Base-by-base conservation (phyloP, 164 flowering plant genomes). In the Paratinospora sagittata region DNA sequence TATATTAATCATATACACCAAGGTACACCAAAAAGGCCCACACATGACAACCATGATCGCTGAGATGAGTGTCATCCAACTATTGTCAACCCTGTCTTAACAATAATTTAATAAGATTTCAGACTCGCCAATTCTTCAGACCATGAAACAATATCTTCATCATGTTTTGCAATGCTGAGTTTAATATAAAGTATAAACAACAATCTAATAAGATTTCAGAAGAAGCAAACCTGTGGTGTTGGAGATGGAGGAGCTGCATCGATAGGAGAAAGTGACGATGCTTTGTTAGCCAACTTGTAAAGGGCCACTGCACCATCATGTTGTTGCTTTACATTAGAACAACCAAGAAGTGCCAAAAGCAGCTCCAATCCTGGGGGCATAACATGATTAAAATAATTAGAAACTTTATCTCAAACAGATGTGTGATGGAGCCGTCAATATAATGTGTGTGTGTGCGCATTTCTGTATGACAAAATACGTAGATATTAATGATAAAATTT, bases 231-330 rank as follows among this genome's bases (percentile, higher is more conserved):
- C 96, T 91, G 95, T 52, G 93, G 93, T 43, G 86, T 87, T 19
- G 98, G 99, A 74, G 97, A 90, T 10, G 90, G 97, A 70, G 99
- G 99, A 76, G 97, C 98, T 65, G 95, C 93, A 85, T 93, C 98
- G 66, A 93, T 79, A 34, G 93, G 88, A 74, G 95, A 91, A 66
- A 91, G 89, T 72, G 88, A 65, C 73, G 75, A 82, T 16, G 95
- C 92, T 85, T 90, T 96, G 72, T 82, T 87, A 65, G 97, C 94
- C 78, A 96, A 74, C 76, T 84, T 91, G 84, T 75, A 86, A 9
- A 96, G 78, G 65, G 95, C 98, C 41, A 84, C 84, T 72, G 97
- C 85, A 78, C 93, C 90, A 84, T 90, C 98, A 80, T 79, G 88
- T 79, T 93, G 96, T 79, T 86, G 91, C 86, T 85, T 91, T 55